Percentiles rank a stretch among this genome's conserved stretches.
phyloP scores from a whole-genome alignment of 1,284 basidiomycete species.

The Pisolithus thermaeus region DNA sequence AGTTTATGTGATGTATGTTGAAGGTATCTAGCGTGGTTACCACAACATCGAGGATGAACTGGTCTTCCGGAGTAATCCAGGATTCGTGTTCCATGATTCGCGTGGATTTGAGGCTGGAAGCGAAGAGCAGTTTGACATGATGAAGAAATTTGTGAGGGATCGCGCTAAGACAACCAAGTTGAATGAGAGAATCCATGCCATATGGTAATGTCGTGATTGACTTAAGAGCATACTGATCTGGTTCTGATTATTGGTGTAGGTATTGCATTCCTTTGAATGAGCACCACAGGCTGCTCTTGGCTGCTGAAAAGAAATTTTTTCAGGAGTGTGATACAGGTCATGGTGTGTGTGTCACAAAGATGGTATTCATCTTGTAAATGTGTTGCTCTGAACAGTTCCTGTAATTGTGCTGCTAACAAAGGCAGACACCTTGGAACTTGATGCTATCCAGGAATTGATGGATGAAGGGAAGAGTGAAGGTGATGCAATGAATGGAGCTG shows the following conservation, averaged over 20 bases:
- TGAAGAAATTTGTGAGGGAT: conserved; percentile 14
- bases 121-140: conserved; percentile 12
- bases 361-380: too few relatives aligned
- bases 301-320: conserved; percentile 6
- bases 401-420: too few relatives aligned
- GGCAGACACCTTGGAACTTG: too few relatives aligned
- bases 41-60: conserved; percentile 27
- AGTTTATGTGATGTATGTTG: neutral
- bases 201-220: conserved; percentile 11
- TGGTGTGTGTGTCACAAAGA: neutral
- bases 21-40: conserved; percentile 15
- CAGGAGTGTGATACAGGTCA: neutral
- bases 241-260: neutral
- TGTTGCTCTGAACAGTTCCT: too few relatives aligned
- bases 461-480: too few relatives aligned
- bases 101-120: conserved; percentile 19
- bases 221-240: neutral
- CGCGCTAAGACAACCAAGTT: conserved; percentile 4
- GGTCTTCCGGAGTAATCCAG: conserved; percentile 10
- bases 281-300: neutral
- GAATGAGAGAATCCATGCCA: conserved; percentile 18
- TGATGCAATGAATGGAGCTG: too few relatives aligned
- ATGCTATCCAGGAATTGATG: too few relatives aligned
- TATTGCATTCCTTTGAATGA: conserved; percentile 7
- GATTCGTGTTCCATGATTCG: conserved; percentile 21